Percentiles rank a stretch among this genome's conserved stretches.
phyloP scores from a whole-genome alignment of 176 grass and related monocot species.

The Areca catechu region DNA sequence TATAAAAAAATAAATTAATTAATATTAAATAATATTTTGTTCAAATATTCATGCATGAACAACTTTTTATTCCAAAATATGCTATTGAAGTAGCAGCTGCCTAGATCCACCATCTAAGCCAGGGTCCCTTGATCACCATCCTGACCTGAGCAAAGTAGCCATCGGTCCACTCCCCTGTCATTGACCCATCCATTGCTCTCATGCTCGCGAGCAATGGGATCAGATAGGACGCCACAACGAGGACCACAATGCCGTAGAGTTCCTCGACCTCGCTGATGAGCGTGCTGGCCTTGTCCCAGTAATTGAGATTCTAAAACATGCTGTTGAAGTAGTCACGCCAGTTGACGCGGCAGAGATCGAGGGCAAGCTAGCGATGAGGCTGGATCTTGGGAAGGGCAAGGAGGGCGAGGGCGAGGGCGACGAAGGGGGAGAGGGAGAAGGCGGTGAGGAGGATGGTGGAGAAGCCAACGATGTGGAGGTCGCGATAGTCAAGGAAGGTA shows the following conservation, averaged over 20 bases:
- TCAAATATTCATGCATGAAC: too few relatives aligned
- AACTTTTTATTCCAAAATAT: too few relatives aligned
- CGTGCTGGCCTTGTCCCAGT: conserved; percentile 96
- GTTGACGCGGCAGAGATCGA: conserved; percentile 32
- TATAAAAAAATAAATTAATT: too few relatives aligned
- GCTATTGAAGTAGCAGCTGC: too few relatives aligned
- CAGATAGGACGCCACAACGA: conserved; percentile 73
- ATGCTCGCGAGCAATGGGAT: conserved; percentile 70
- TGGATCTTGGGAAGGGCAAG: too few relatives aligned
- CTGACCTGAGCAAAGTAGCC: conserved; percentile 76
- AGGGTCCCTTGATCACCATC: conserved; percentile 45
- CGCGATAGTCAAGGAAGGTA: conserved; percentile 84
- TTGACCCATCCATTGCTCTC: conserved; percentile 44
- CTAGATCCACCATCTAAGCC: conserved; percentile 87
- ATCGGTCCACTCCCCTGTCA: conserved; percentile 37
- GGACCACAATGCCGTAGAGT: conserved; percentile 47
- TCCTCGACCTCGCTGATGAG: conserved; percentile 77
- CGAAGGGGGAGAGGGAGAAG: too few relatives aligned
- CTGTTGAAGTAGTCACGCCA: conserved; percentile 68
- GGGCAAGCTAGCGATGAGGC: conserved; percentile 59
- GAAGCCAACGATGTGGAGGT: conserved; percentile 66
- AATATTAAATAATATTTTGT: too few relatives aligned
- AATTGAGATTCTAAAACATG: conserved; percentile 99
- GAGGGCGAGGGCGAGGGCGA: too few relatives aligned
- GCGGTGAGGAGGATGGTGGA: too few relatives aligned